phyloP scores from a whole-genome alignment of 495 filamentous ascomycete species.

The Xylaria grammica region DNA sequence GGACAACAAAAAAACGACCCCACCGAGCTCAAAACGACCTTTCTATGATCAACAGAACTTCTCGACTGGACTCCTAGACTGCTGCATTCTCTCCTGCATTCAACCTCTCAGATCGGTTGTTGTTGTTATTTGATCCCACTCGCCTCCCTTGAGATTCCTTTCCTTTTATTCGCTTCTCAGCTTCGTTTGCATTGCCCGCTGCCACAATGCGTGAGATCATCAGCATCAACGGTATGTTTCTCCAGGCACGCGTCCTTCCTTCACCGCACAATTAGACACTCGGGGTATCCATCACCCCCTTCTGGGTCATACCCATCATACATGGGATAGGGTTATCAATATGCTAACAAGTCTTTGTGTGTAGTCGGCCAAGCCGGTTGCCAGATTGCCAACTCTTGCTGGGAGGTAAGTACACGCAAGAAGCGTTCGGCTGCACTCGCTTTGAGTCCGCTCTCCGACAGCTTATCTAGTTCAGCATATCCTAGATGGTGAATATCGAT shows the following conservation, averaged over 20 bases:
- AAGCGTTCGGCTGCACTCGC: not conserved
- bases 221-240: conserved; percentile 91
- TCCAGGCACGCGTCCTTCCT: conserved; percentile 42
- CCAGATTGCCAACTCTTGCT: conserved; percentile 99
- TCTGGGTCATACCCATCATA: conserved; percentile 28
- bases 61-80: conserved; percentile 33
- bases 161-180: conserved; percentile 20
- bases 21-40: conserved; percentile 39
- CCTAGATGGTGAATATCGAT: not conserved
- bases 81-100: conserved; percentile 24
- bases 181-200: conserved; percentile 34
- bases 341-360: conserved; percentile 48
- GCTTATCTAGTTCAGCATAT: not conserved
- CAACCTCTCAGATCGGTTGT: conserved; percentile 25
- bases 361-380: conserved; percentile 99
- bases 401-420: conserved; percentile 79
- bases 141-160: conserved; percentile 23
- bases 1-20: conserved; percentile 42
- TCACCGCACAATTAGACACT: conserved; percentile 43
- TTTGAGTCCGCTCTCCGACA: not conserved
- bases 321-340: not conserved
- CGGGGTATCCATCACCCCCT: conserved; percentile 19
- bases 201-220: conserved; percentile 98
- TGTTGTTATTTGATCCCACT: conserved; percentile 26
- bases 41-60: conserved; percentile 39